Percentiles rank a stretch among this genome's conserved stretches.
Conservation (phyloP, 176 grass and related monocot genomes). For the Phoenix dactylifera region DNA sequence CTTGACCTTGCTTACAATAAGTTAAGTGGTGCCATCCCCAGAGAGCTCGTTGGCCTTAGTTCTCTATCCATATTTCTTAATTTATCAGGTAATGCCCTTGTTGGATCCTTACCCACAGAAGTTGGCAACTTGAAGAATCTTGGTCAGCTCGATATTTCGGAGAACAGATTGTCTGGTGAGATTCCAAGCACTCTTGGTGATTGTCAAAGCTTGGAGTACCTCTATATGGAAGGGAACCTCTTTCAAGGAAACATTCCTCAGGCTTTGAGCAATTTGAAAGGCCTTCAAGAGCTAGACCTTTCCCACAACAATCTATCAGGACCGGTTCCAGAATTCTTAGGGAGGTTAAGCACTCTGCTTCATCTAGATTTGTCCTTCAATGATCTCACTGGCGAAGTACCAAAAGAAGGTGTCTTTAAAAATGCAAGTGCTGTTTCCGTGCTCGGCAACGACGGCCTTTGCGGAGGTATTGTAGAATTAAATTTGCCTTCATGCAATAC, state of each 20-base stretch:
- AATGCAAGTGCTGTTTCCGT: background rate
- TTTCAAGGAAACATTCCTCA: constrained; percentile 26
- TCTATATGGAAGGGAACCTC: constrained; percentile 16
- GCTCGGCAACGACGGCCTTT: background rate
- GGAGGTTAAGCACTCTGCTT: background rate
- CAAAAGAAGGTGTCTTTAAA: background rate
- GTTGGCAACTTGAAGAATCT: constrained; percentile 17
- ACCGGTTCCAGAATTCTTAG: constrained; percentile 7
- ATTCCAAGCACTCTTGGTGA: constrained; percentile 23
- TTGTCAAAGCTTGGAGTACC: constrained; percentile 17
- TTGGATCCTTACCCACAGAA: constrained; percentile 14
- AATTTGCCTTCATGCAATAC: background rate
- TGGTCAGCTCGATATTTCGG: background rate
- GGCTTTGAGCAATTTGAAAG: constrained; percentile 9
- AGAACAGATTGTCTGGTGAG: constrained; percentile 18
- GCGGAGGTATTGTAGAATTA: background rate
- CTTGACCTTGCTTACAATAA: constrained; percentile 24
- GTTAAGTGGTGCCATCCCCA: constrained; percentile 25
- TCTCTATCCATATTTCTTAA: constrained; percentile 10
- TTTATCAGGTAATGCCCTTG: constrained; percentile 27
- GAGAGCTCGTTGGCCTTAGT: constrained; percentile 10
- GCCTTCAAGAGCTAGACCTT: constrained; percentile 15
- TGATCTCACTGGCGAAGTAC: background rate
- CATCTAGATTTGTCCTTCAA: constrained; percentile 16
- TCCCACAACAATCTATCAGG: constrained; percentile 38